Evolutionary conservation across 2,329 filamentous ascomycete species (phyloP), one percentile per base, ranked within the genome.

Genomic region (Penicillium concentricum): DNA sequence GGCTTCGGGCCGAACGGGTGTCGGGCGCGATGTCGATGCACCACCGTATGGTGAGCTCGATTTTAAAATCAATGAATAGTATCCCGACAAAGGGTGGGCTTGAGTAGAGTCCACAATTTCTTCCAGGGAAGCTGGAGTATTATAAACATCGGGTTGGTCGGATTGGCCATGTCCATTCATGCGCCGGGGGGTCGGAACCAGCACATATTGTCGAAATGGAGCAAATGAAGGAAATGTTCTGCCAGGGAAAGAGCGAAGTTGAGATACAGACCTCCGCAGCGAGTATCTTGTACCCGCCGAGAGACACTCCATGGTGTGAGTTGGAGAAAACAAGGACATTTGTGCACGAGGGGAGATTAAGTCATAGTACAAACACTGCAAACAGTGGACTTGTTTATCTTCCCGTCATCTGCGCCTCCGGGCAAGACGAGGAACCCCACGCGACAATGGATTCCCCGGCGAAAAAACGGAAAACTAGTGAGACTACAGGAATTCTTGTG

Each of bases 391-490:
- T 67, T 64, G 59, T 62, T 62, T 63, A 66, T 62, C 51, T 54
- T 54, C 20, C 44, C 30, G 30, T 43, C 59, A 38, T 39, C 20
- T 49, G 37, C 46, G 47, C 56, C 59, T 53, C 57, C 55, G 44
- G 59, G 82, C 83, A 80, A 37, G 49, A 56, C 34, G 39, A 38
- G 30, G 10, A 18, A 51, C 35, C 45, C 41, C 30, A 51, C 38
- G 46, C 61, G 51, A 63, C 37, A 44, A 67, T 65, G 63, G 76
- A 80, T 54, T 84, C 85, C 26, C 82, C 85, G 45, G 77, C 84
- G 5, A 89, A 90, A 72, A 79, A 85, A 68, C 82, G 85, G 67
- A 86, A 85, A 69, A 85, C 80, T 22, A 87, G 85, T 58, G 82
- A 84, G 18, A 79, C 78, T 22, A 78, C 77, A 24, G 78, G 78